A percentile compares a stretch with the other conserved stretches of the same genome.
These are phyloP conservation scores for Aspergillus udagawae DNA, from an alignment of 2,329 filamentous ascomycete species.

Conservation along the genomic window DNA sequence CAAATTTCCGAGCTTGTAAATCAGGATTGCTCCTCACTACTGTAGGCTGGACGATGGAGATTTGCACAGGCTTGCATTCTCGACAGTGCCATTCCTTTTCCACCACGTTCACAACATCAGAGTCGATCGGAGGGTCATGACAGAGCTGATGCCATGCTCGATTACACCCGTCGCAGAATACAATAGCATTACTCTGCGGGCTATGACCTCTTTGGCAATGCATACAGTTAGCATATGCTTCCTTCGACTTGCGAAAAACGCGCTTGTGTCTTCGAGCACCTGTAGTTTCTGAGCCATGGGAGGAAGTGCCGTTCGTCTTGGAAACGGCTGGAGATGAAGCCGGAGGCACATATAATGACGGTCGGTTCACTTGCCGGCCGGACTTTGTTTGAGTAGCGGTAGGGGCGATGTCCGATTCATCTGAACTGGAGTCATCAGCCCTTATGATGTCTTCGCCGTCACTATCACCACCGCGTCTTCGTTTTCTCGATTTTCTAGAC, in stretches of 20 bases:
- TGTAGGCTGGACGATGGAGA: constrained; percentile 39
- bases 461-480: constrained; percentile 23
- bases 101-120: constrained; percentile 62
- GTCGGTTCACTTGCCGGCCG: constrained; percentile 65
- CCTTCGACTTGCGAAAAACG: constrained; percentile 42
- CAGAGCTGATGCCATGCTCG: constrained; percentile 77
- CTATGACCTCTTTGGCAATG: constrained; percentile 69
- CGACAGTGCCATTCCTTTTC: constrained; percentile 69
- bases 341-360: constrained; percentile 56
- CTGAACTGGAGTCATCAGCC: constrained; percentile 35
- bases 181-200: constrained; percentile 71
- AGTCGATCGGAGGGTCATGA: constrained; percentile 70
- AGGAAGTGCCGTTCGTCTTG: constrained; percentile 14
- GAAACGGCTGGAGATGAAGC: constrained; percentile 30
- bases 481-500: constrained; percentile 17
- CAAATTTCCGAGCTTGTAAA: constrained; percentile 2
- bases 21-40: constrained; percentile 28
- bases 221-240: constrained; percentile 57
- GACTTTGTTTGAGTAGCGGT: constrained; percentile 69
- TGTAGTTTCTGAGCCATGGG: constrained; percentile 10
- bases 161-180: constrained; percentile 81
- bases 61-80: constrained; percentile 53
- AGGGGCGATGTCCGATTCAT: constrained; percentile 47
- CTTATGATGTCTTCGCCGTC: constrained; percentile 31
- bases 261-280: constrained; percentile 55